Percentiles rank a stretch among this genome's conserved stretches.
phyloP scores from a whole-genome alignment of 345 rosid genomes.

The Boechera retrofracta region DNA sequence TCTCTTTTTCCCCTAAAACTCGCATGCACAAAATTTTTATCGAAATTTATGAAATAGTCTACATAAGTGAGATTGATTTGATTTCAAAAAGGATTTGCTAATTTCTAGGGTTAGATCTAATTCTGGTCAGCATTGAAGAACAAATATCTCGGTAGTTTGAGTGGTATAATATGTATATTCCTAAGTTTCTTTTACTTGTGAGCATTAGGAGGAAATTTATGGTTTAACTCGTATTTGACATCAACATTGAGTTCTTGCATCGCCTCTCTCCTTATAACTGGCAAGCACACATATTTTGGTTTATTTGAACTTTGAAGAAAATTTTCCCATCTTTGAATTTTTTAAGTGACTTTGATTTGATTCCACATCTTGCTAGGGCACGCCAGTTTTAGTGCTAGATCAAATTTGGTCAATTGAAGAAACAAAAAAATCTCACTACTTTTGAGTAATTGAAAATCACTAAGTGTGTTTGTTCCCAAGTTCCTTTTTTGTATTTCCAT shows the following conservation, averaged over 20 bases:
- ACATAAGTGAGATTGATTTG: neutral
- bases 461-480: too few species aligned
- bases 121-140: too few species aligned
- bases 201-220: too few species aligned
- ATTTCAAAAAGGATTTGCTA: neutral
- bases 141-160: neutral
- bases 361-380: neutral
- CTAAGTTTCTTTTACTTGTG: too few species aligned
- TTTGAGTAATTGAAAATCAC: too few species aligned
- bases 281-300: neutral
- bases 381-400: neutral
- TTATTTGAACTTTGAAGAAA: too few species aligned
- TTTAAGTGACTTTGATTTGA: neutral
- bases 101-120: neutral
- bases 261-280: neutral
- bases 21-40: neutral
- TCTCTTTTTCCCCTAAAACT: neutral
- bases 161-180: too few species aligned
- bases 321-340: too few species aligned
- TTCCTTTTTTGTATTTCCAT: too few species aligned
- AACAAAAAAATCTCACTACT: neutral
- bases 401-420: neutral
- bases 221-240: neutral
- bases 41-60: too few species aligned
- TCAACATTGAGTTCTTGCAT: neutral